Evolutionary conservation across 805 yeast species (phyloP), one percentile per base, ranked within the genome.

Genomic region (Sugiyamaella marilandica): DNA sequence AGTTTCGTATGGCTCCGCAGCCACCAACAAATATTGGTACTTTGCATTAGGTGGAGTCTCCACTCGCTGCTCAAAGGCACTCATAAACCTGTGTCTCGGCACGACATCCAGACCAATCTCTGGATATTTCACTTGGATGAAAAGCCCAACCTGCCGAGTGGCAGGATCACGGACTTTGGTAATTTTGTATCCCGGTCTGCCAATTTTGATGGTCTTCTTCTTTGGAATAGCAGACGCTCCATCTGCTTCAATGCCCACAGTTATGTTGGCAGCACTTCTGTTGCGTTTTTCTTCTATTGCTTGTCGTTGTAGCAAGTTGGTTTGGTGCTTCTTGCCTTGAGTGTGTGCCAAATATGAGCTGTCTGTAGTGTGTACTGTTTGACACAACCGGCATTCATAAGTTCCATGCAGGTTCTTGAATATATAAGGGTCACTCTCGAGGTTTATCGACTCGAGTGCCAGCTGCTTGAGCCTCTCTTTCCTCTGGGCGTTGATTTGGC

Each of bases 1-100:
- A 54, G 84, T 88, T 55, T 89, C 92, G 66, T 88, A 94, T 1
- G 97, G 97, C 65, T 89, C 96, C 2, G 85, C 94, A n/a, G 90
- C 83, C 0, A 91, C 70, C 10, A 91, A 82, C 57, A 94, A 61
- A 65, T 83, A 91, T 68, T 86, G 95, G 67, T 65, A 81, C 9
- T 73, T 70, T 37, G 72, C 68, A 48, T 73, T 70, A 0, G 62
- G 62, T 24, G 74, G 72, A 32, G 76, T 71, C 49, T 80, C 80
- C 4, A 74, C 70, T 7, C 71, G 65, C 50, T 83, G 82, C 61
- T 94, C 98, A 62, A 79, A 83, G 31, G 84, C 80, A 37, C 88
- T 81, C 87, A 91, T 85, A 43, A 92, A 69, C 50, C 96, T 73
- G 67, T 81, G 85, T 47, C 80, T 72, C 10, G 96, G 95, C 41